Base-by-base conservation (phyloP, 2,329 filamentous ascomycete species). In the Didymella pomorum region DNA sequence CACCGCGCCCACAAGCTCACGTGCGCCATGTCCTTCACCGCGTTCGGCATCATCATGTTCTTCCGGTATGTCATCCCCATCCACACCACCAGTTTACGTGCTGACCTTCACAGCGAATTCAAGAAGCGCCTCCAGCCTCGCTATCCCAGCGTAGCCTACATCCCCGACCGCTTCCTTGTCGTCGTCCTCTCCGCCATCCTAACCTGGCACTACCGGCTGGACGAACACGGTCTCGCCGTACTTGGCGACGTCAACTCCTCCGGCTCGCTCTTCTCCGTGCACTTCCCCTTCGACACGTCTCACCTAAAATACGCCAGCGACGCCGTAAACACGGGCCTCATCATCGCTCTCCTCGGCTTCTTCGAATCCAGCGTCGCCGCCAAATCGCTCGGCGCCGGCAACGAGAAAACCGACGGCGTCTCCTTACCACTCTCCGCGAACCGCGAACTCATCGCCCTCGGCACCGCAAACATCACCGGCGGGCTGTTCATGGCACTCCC, bases 281-380 rank as follows among this genome's bases (percentile, higher is more conserved):
- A 90, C 61, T 97, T 93, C 84, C 94, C 95, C 0, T 95, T 97
- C 70, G 86, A 88, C 63, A 79, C 86, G 2, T 83, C 86, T 5
- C 87, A 96, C 67, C 88, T 98, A 82, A 84, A 86, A 23, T 90
- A 97, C 72, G 91, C 96, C 52, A 89, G 90, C 21, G 90, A 92
- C 62, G 90, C 92, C 35, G 90, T 98, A 84, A 89, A 91, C 50
- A 98, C 95, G 0, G 90, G 92, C 0, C 97, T 99, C 71, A 83
- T 98, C 52, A 97, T 99, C 64, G 92, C 93, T 0, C 83, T 99
- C 23, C 87, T 99, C 0, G 95, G 95, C n/a, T 99, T 99, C 78
- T 99, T 99, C 70, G 95, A 99, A 77, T 97, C 92, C 2, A 97
- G 93, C 0, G 93, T 99, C 12, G 95, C 95, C 1, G 95, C 95